Evolutionary conservation across 1,284 basidiomycete species (phyloP), one percentile per base, ranked within the genome.

Genomic region (Rhodotorula mucilaginosa): DNA sequence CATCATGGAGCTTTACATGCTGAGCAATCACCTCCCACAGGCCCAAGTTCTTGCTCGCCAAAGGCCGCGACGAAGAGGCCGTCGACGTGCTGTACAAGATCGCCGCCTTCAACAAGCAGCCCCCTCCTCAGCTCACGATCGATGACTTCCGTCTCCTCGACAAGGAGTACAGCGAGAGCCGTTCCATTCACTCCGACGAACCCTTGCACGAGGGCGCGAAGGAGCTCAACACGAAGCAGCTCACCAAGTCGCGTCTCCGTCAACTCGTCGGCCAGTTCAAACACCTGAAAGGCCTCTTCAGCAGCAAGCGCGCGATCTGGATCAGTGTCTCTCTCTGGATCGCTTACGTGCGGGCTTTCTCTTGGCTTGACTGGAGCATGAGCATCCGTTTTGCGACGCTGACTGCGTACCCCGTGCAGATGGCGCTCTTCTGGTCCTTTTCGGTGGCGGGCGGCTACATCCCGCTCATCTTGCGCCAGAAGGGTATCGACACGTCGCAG

Each of bases 1-100:
- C 34, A 34, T 34, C 34, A 34, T 34, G 34, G 34, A 8, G 7
- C 34, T 91, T 91, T 83, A 82, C 84, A n/a, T 84, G 91, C 34
- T 18, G 8, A 7, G 13, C 31, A 15, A 18, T 23, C 3, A n/a
- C 87, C 58, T 60, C 16, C 10, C 18, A 4, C 44, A 64, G 63
- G 67, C 79, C 81, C 39, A 82, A 82, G 72, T 82, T 74, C 80
- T 85, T 93, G 46, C 86, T 92, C 79, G 87, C 87, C 10, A 86
- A 87, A 69, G 90, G 90, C 1, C 82, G 83, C 52, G 90, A 92
- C 75, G 85, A 84, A 21, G 86, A 88, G 63, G 91, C 91, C 0
- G 87, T 93, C 34, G 85, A 85, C 23, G 84, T 91, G 63, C 82
- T 93, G 31, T 85, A 88, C 71, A 83, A 83, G 46, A 85, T 93